Percentiles rank a stretch among this genome's conserved stretches.
phyloP scores from a whole-genome alignment of 1,284 basidiomycete species.

The Sphaerobolus stellatus region DNA sequence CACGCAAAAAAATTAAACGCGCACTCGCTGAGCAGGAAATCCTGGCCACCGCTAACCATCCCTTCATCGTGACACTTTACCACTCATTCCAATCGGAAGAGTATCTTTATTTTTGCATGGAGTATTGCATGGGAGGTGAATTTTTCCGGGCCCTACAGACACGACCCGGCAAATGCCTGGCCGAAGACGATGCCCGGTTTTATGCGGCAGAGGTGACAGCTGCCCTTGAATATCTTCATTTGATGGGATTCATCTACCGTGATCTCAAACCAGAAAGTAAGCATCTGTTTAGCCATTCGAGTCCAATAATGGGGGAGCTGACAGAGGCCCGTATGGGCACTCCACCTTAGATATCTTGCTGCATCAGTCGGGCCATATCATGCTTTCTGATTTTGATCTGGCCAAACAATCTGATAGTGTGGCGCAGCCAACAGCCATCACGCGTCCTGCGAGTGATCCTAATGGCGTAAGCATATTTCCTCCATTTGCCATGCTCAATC shows the following conservation, averaged over 20 bases:
- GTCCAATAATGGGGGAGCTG: no score
- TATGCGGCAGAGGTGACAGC: constrained; percentile 99
- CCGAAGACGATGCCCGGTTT: constrained; percentile 94
- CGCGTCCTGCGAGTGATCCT: constrained; percentile 84
- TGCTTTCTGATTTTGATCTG: constrained; percentile 99
- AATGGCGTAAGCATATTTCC: constrained; percentile 68
- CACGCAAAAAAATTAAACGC: constrained; percentile 96
- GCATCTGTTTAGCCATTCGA: no score
- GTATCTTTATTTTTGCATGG: constrained; percentile 97
- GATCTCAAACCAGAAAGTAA: constrained; percentile 99
- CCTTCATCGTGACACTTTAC: constrained; percentile 96
- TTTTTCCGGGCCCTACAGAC: constrained; percentile 98
- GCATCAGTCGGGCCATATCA: constrained; percentile 98
- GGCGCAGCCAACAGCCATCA: constrained; percentile 58
- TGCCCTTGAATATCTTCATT: constrained; percentile 96
- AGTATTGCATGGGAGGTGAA: constrained; percentile 99
- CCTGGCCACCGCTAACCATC: constrained; percentile 92
- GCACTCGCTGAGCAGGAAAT: constrained; percentile 97
- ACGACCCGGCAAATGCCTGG: constrained; percentile 91
- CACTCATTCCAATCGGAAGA: constrained; percentile 98
- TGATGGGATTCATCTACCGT: constrained; percentile 99
- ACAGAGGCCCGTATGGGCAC: no score
- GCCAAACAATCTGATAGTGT: constrained; percentile 84
- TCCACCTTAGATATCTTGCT: constrained; percentile 97
- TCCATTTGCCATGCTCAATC: constrained; percentile 4